A percentile compares a stretch with the other conserved stretches of the same genome.
phyloP scores from a whole-genome alignment of 1,284 basidiomycete genomes.

The Pseudozyma tsukubaensis region DNA sequence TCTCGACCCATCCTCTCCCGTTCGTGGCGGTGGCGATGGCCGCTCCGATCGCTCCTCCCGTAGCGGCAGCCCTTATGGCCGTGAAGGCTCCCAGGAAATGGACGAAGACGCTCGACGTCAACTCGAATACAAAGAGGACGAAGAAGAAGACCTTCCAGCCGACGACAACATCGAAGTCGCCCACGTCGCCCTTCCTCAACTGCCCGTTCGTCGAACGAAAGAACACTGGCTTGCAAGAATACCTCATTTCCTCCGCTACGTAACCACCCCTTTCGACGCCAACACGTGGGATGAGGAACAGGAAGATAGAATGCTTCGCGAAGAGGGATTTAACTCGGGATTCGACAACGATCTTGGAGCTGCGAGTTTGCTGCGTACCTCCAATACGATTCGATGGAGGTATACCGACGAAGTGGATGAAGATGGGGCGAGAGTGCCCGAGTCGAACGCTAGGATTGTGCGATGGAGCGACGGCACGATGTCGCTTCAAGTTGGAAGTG shows the following conservation, averaged over 20 bases:
- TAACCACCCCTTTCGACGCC: slow-evolving; percentile 53
- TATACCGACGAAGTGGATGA: slow-evolving; percentile 78
- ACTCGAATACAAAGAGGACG: slow-evolving; percentile 70
- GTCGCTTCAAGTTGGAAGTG: slow-evolving; percentile 85
- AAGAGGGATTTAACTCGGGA: slow-evolving; percentile 72
- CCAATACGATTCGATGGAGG: slow-evolving; percentile 90
- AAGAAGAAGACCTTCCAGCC: slow-evolving; percentile 70
- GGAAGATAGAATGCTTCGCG: slow-evolving; percentile 52
- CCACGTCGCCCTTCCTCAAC: slow-evolving; percentile 53
- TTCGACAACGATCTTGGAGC: slow-evolving; percentile 67
- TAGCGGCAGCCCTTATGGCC: slow-evolving; percentile 35
- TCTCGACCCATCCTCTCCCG: slow-evolving; percentile 28
- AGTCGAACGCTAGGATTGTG: slow-evolving; percentile 87
- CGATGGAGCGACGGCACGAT: slow-evolving; percentile 91
- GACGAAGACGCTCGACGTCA: slow-evolving; percentile 47
- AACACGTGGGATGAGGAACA: slow-evolving; percentile 57
- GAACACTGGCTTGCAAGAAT: slow-evolving; percentile 63
- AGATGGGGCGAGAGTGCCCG: slow-evolving; percentile 77
- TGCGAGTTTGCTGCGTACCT: slow-evolving; percentile 75
- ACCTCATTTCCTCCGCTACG: slow-evolving; percentile 65
- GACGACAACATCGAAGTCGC: slow-evolving; percentile 75
- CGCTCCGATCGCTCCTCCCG: slow-evolving; percentile 35
- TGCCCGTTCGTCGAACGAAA: slow-evolving; percentile 62
- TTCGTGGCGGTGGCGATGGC: slow-evolving; percentile 13
- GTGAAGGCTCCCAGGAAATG: slow-evolving; percentile 40